phyloP scores from a whole-genome alignment of 306 rosid genomes.

The Cucurbita moschata region DNA sequence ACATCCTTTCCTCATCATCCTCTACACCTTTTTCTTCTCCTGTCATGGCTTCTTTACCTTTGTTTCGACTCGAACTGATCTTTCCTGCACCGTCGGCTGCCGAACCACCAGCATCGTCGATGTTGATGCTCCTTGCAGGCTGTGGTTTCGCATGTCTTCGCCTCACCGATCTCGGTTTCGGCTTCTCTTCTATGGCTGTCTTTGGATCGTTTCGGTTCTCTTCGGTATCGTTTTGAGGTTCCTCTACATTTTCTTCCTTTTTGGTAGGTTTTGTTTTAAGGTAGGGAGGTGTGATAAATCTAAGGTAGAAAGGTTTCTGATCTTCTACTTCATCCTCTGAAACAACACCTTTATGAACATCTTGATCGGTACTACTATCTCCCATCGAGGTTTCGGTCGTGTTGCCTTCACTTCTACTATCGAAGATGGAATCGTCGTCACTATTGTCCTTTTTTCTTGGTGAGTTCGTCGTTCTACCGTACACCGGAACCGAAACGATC shows the following conservation, averaged over 20 bases:
- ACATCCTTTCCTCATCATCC: constrained; percentile 13
- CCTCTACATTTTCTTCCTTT: constrained; percentile 15
- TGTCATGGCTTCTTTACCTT: background rate
- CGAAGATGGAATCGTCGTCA: constrained; percentile 16
- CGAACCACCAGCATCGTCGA: background rate
- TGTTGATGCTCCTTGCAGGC: constrained; percentile 5
- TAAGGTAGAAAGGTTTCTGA: constrained; percentile 23
- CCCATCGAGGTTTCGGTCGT: constrained; percentile 30
- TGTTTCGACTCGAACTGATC: background rate
- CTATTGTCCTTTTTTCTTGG: constrained; percentile 12
- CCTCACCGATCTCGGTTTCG: constrained; percentile 56
- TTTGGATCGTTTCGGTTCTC: constrained; percentile 7
- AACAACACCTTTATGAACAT: constrained; percentile 20
- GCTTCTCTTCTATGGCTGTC: constrained; percentile 17
- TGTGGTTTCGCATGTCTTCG: constrained; percentile 24
- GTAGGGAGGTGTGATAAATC: constrained; percentile 53
- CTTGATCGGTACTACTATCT: constrained; percentile 8
- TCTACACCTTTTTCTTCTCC: background rate
- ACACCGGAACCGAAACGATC: constrained; percentile 5
- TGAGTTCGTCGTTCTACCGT: constrained; percentile 2
- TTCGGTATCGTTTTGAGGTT: background rate
- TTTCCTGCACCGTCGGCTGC: background rate
- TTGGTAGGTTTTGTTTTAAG: constrained; percentile 24
- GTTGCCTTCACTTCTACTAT: constrained; percentile 42
- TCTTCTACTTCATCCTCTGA: constrained; percentile 39